Evolutionary conservation across 148 eudicot species (phyloP).

Genomic region (Heliamphora exappendiculata): DNA sequence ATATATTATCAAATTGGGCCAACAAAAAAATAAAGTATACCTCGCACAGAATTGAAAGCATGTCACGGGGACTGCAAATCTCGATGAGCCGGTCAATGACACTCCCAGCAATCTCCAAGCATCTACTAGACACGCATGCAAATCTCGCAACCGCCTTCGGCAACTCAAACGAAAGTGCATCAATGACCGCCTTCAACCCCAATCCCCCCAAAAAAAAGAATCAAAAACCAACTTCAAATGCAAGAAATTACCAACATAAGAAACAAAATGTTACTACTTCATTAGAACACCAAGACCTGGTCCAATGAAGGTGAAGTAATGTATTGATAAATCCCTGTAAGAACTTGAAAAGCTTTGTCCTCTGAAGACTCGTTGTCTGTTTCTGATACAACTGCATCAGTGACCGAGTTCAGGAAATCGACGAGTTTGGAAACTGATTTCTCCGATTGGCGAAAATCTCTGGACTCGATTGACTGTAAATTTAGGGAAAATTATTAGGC

Average conservation of each 20-base stretch:
- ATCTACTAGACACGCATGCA: conserved; percentile 54
- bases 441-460: conserved; percentile 32
- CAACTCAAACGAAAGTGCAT: conserved; percentile 72
- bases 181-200: conserved; percentile 54
- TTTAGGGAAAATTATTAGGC: too few relatives aligned
- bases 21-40: conserved; percentile 26
- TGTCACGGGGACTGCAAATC: conserved; percentile 72
- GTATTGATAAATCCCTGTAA: conserved; percentile 34
- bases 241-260: background rate
- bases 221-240: conserved; percentile 2
- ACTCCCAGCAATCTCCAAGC: conserved; percentile 46
- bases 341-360: conserved; percentile 27
- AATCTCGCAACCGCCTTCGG: conserved; percentile 70
- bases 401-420: conserved; percentile 40
- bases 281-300: conserved; percentile 34
- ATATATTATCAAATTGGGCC: too few relatives aligned
- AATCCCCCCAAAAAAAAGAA: too few relatives aligned
- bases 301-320: conserved; percentile 39
- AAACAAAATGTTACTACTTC: background rate
- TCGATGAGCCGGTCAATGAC: conserved; percentile 41
- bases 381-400: conserved; percentile 25
- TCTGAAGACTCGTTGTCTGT: conserved; percentile 24
- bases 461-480: conserved; percentile 32
- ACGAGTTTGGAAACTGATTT: conserved; percentile 31
- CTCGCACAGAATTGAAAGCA: conserved; percentile 72